phyloP scores from a whole-genome alignment of 495 filamentous ascomycete genomes.

The Chlorociboria aeruginascens region DNA sequence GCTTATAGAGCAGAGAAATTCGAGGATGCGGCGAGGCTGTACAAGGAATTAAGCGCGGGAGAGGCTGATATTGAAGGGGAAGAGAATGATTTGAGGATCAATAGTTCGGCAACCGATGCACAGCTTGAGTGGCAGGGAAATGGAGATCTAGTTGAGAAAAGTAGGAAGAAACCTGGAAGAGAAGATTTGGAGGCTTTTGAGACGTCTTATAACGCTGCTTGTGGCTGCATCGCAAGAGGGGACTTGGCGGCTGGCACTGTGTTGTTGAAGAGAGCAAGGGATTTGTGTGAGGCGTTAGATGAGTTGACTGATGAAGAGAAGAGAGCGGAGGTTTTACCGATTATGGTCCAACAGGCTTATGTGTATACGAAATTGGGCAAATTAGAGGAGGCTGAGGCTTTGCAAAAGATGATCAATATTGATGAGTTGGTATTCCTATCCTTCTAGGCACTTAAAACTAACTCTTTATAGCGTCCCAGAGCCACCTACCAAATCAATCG shows the following conservation, averaged over 20 bases:
- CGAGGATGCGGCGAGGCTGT: constrained; percentile 53
- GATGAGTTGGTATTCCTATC: constrained; percentile 38
- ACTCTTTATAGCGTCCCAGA: constrained; percentile 53
- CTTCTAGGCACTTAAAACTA: constrained; percentile 5
- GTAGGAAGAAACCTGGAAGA: constrained; percentile 40
- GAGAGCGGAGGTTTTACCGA: constrained; percentile 69
- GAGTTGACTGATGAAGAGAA: constrained; percentile 78
- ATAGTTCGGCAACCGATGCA: constrained; percentile 64
- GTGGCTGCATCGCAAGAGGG: constrained; percentile 67
- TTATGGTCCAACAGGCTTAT: constrained; percentile 78
- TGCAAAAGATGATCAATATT: constrained; percentile 52
- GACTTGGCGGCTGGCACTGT: constrained; percentile 64
- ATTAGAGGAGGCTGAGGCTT: constrained; percentile 53
- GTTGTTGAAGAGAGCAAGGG: constrained; percentile 73
- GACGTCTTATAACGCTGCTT: constrained; percentile 86
- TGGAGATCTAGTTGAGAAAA: constrained; percentile 26
- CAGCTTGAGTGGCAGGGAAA: constrained; percentile 75
- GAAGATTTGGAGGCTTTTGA: constrained; percentile 88
- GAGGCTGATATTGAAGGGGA: constrained; percentile 44
- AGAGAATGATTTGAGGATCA: constrained; percentile 80
- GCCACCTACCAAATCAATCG: constrained; percentile 61
- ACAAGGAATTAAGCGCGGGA: constrained; percentile 45
- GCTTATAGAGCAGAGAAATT: constrained; percentile 81
- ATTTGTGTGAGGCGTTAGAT: constrained; percentile 73
- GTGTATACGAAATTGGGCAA: constrained; percentile 63